These are phyloP conservation scores for Stagonosporopsis vannaccii DNA, from an alignment of 2,329 filamentous ascomycete species.

Conservation along the genomic window DNA sequence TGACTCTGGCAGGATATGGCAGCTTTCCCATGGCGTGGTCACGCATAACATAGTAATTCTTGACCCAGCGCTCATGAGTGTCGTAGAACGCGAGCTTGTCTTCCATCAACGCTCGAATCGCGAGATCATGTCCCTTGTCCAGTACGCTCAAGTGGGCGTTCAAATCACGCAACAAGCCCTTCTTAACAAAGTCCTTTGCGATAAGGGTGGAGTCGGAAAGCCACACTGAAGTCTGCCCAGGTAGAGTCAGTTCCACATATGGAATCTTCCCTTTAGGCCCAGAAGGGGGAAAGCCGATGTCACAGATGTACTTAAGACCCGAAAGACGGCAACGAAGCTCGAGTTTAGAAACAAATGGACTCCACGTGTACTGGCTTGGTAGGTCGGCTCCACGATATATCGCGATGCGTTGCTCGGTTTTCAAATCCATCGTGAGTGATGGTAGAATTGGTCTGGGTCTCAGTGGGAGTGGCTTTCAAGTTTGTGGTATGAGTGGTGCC, in stretches of 20 bases:
- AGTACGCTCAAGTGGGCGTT: constrained; percentile 53
- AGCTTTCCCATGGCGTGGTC: constrained; percentile 57
- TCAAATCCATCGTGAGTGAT: constrained; percentile 1
- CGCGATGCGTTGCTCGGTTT: constrained; percentile 34
- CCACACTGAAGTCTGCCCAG: constrained; percentile 21
- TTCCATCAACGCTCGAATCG: constrained; percentile 63
- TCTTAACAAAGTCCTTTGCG: constrained; percentile 53
- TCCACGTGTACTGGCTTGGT: constrained; percentile 60
- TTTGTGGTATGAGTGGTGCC: neutral
- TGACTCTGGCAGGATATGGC: constrained; percentile 60
- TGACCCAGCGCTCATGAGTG: constrained; percentile 62
- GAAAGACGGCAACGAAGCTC: constrained; percentile 67
- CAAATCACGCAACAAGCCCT: constrained; percentile 57
- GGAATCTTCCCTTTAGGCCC: constrained; percentile 68
- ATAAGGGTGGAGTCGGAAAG: constrained; percentile 66
- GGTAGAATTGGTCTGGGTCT: neutral
- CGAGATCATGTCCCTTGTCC: constrained; percentile 59
- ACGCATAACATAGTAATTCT: constrained; percentile 68
- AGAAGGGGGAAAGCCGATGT: constrained; percentile 53
- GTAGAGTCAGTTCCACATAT: constrained; percentile 55
- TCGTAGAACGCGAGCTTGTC: constrained; percentile 67
- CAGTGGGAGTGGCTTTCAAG: neutral
- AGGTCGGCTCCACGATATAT: constrained; percentile 61
- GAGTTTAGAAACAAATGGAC: constrained; percentile 68
- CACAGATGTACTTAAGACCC: constrained; percentile 56